Conservation (phyloP, 768 basidiomycete genomes). For the Lactarius psammicola region DNA sequence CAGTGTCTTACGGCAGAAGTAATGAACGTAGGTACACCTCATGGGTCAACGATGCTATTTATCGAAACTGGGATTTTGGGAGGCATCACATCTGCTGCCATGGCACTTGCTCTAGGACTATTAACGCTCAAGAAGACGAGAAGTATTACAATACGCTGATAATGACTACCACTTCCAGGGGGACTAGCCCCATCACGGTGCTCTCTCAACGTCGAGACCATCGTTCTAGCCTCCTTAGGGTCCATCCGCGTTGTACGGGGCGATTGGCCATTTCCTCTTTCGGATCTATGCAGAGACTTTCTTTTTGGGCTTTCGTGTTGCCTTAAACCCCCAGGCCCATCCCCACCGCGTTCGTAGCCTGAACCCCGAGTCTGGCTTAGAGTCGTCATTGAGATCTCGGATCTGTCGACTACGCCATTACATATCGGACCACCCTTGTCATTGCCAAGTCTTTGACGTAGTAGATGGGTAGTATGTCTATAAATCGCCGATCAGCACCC, state of each 20-base stretch:
- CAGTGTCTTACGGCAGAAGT: background rate
- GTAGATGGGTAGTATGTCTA: constrained; percentile 1
- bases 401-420: background rate
- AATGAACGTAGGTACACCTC: background rate
- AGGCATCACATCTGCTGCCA: background rate
- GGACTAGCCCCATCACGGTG: background rate
- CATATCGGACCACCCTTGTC: background rate
- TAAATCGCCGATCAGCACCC: background rate
- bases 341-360: background rate
- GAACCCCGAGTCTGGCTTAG: background rate
- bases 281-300: background rate
- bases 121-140: background rate
- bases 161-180: background rate
- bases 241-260: constrained; percentile 3
- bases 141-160: background rate
- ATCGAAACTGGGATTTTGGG: background rate
- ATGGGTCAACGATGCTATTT: background rate
- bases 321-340: background rate
- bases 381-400: background rate
- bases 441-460: background rate
- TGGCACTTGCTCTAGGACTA: background rate
- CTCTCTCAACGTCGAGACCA: constrained; percentile 4
- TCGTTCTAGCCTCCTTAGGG: constrained; percentile 1
- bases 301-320: background rate
- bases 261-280: background rate